Evolutionary conservation across 192 early-diverging fungal genomes (phyloP).

Genomic region (Backusella sp.): DNA sequence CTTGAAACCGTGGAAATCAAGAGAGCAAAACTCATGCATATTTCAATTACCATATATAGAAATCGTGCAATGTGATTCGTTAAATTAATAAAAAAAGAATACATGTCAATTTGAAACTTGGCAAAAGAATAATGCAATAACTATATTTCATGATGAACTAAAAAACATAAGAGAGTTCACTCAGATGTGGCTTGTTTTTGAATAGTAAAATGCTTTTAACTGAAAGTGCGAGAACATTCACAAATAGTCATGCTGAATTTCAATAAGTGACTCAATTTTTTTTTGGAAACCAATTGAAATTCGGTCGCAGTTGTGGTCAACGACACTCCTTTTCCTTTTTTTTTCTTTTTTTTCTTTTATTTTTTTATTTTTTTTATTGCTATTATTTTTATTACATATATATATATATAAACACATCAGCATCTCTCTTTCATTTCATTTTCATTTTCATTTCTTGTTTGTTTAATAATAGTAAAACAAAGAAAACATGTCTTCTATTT

Average conservation of each 20-base stretch:
- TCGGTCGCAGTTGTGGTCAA: neutral
- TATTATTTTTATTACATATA: neutral
- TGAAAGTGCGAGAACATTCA: too few species aligned
- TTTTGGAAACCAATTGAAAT: neutral
- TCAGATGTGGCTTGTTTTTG: too few species aligned
- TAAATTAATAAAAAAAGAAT: too few species aligned
- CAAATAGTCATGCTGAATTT: neutral
- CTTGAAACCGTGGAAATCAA: too few species aligned
- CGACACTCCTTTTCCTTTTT: neutral
- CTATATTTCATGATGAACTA: too few species aligned
- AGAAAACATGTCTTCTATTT: neutral
- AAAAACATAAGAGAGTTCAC: too few species aligned
- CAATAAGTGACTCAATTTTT: neutral
- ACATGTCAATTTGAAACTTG: too few species aligned
- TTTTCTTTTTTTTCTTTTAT: neutral
- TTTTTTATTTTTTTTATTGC: neutral
- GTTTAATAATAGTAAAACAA: neutral
- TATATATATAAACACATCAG: neutral
- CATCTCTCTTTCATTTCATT: neutral
- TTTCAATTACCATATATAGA: too few species aligned
- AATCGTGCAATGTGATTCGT: too few species aligned
- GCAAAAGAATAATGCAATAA: too few species aligned
- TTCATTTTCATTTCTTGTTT: constrained; percentile 2
- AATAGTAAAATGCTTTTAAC: too few species aligned
- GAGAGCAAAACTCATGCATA: too few species aligned